A percentile compares a stretch with the other conserved stretches of the same genome.
phyloP scores from a whole-genome alignment of 2,329 filamentous ascomycete species.

The Podosphaera fusca region DNA sequence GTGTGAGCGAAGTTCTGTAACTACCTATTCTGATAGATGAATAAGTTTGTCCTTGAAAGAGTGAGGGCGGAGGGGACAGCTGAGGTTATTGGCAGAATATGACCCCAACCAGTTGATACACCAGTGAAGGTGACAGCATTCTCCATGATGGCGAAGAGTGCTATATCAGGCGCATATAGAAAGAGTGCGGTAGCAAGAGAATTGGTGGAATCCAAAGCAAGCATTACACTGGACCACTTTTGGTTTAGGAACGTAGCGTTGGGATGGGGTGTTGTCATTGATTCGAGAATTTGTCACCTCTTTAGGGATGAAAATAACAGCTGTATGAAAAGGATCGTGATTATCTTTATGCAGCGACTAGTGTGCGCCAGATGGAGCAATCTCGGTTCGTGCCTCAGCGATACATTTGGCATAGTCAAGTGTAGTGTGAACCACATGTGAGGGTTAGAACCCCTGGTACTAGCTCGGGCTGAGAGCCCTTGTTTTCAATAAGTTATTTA shows the following conservation, averaged over 20 bases:
- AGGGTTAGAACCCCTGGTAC: too few species aligned
- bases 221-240: too few species aligned
- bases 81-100: background rate
- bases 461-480: too few species aligned
- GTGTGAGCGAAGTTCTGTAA: too few species aligned
- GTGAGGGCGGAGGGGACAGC: background rate
- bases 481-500: too few species aligned
- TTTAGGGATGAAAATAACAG: background rate
- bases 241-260: background rate
- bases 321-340: too few species aligned
- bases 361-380: background rate
- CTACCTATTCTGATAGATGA: too few species aligned
- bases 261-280: background rate
- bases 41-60: too few species aligned
- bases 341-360: background rate
- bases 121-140: background rate
- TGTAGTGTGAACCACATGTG: background rate
- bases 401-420: background rate
- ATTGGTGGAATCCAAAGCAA: background rate
- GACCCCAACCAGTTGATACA: background rate
- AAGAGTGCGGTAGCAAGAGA: background rate
- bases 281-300: background rate
- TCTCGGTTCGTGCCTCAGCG: background rate
- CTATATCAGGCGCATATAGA: background rate
- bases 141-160: background rate